phyloP scores from a whole-genome alignment of 2,329 filamentous ascomycete genomes.

The Elsinoe fawcettii region DNA sequence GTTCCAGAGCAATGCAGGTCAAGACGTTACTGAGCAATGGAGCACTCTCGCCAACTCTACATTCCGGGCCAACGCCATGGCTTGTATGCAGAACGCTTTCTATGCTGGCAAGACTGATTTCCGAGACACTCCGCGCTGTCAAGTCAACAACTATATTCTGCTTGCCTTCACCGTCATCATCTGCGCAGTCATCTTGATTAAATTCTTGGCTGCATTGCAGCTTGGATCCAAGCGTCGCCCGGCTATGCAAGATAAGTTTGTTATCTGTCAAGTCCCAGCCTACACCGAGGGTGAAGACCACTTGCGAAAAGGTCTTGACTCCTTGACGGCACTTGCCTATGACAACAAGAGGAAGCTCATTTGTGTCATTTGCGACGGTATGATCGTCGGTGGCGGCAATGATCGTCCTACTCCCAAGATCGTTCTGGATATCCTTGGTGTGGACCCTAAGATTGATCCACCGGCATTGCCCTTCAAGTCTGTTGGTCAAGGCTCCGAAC shows the following conservation, averaged over 20 bases:
- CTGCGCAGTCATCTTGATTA: conserved; percentile 69
- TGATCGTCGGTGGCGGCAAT: conserved; percentile 93
- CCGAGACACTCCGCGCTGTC: conserved; percentile 64
- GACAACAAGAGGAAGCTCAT: conserved; percentile 98
- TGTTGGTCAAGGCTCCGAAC: conserved; percentile 77
- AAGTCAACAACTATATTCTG: conserved; percentile 85
- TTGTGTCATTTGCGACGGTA: conserved; percentile 91
- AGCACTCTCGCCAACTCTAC: conserved; percentile 28
- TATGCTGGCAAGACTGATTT: conserved; percentile 82
- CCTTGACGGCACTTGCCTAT: conserved; percentile 86
- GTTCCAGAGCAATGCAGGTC: conserved; percentile 68
- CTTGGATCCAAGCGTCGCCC: conserved; percentile 87
- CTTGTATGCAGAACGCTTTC: conserved; percentile 77
- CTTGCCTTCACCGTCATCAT: conserved; percentile 80
- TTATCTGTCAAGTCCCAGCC: conserved; percentile 95
- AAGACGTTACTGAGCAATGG: conserved; percentile 64
- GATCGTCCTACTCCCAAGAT: conserved; percentile 96
- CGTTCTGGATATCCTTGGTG: conserved; percentile 90
- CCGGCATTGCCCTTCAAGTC: conserved; percentile 91
- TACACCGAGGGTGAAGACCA: conserved; percentile 98
- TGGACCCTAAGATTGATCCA: conserved; percentile 93
- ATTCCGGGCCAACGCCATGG: conserved; percentile 59
- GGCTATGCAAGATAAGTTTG: conserved; percentile 91
- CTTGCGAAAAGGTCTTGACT: conserved; percentile 84
- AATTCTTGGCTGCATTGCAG: conserved; percentile 88